Base-by-base conservation (phyloP, 2,329 filamentous ascomycete genomes). In the Trichoderma sp. region DNA sequence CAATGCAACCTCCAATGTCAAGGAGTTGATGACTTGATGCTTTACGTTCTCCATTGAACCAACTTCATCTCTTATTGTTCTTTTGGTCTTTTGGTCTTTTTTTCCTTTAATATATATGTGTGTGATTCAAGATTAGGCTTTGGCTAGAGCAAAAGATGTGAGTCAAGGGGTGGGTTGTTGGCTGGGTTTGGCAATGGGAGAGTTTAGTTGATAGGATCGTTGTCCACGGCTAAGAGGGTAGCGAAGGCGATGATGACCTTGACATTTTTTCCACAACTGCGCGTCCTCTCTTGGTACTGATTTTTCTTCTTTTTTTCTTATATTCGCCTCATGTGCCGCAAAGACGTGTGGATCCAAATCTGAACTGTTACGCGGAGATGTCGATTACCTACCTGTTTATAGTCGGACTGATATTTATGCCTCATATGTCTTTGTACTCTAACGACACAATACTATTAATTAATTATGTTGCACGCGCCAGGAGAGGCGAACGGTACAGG, bases 31-130 rank as follows among this genome's bases (percentile, higher is more conserved):
- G 61, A 64, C 68, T 69, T 64, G 68, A 64, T 60, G 68, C 68
- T 65, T 66, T 61, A 69, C 59, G 56, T 69, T 65, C 37, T 57
- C 62, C 61, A n/a, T 55, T 57, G 69, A 61, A 69, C 70, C 70
- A 63, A 71, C 71, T 70, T 62, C 24, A 21, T 64, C 66, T 76
- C 68, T 52, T 55, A 33, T 55, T 61, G 69, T 40, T 55, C 31
- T 61, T 61, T 57, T 24, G 47, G 43, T 49, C 43, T 40, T 33
- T 24, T 35, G 33, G 33, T 47, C 58, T 19, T 37, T 55, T 55
- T 55, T 64, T 59, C 33, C 13, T 35, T 35, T 35, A 35, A 13
- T 35, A 35, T 62, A 16, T 49, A 63, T 47, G 14, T 64, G 24
- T 62, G 7, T 58, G 56, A 61, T 55, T 68, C 56, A 57, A 49